Percentiles rank a stretch among this genome's conserved stretches.
Evolutionary conservation across 177 flowering plant species (phyloP).

Genomic region (Vitis hybrid): DNA sequence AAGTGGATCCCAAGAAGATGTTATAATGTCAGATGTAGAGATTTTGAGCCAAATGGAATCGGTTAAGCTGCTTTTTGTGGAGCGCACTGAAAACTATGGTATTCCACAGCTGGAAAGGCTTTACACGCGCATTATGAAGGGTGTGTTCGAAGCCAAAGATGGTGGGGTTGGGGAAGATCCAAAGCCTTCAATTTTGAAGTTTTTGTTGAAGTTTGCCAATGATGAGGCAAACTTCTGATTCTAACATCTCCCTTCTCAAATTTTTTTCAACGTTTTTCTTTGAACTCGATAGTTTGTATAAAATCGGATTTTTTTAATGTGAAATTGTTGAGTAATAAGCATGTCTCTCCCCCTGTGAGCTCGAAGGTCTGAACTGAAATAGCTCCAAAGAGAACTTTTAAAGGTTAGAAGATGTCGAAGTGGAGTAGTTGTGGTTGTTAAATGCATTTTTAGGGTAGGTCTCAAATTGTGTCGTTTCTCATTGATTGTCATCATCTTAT

Average conservation of each 20-base stretch:
- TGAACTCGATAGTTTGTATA: conserved; percentile 15
- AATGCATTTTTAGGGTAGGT: too few species aligned
- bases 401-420: too few species aligned
- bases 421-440: too few species aligned
- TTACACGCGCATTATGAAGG: conserved; percentile 69
- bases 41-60: conserved; percentile 43
- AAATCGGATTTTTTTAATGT: conserved; percentile 25
- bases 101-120: conserved; percentile 94
- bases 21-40: conserved; percentile 48
- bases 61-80: conserved; percentile 56
- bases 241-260: background rate
- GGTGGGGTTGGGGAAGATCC: conserved; percentile 26
- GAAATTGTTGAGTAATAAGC: conserved; percentile 4
- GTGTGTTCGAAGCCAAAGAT: conserved; percentile 50
- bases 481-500: too few species aligned
- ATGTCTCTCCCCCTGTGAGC: background rate
- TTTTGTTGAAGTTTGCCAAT: conserved; percentile 58
- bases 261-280: background rate
- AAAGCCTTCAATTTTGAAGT: conserved; percentile 54
- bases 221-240: conserved; percentile 57
- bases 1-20: conserved; percentile 27
- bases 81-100: conserved; percentile 51
- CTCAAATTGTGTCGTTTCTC: too few species aligned
- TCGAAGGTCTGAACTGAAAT: too few species aligned
- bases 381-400: too few species aligned